Base-by-base conservation (phyloP, 768 basidiomycete genomes). In the Mycena galericulata region DNA sequence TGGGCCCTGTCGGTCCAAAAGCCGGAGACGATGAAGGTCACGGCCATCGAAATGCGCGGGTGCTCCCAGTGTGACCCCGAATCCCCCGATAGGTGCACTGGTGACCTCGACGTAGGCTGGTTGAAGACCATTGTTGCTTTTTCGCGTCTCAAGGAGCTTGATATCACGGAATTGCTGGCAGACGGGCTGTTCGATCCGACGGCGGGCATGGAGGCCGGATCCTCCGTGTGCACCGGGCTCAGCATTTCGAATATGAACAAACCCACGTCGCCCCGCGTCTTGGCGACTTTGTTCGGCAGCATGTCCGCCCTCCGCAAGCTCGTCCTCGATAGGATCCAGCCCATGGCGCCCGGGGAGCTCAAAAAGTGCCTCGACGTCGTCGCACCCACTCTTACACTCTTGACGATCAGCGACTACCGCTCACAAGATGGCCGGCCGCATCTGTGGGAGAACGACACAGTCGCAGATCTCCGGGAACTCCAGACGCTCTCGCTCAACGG, bases 241-340 rank as follows among this genome's bases (percentile, higher is more conserved):
- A 34, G 38, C 18, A 40, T 67, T 1, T 30, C 22, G 40, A 30
- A 41, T 24, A n/a, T 43, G 29, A 27, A 60, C 22, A 15, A 34
- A 24, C 49, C 24, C 26, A 34, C 29, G 14, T 43, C 29, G 17
- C 50, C 58, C 4, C 4, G 2, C 22, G 36, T 15, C 57, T 40
- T 67, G 18, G 34, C 15, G 24, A 36, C 49, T 12, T 15, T 67
- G 40, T 36, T 67, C 29, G 40, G 51, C 15, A 32, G 29, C 29
- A 60, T 67, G 65, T 40, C 50, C 14, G 3, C 30, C 7, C 47
- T 67, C 22, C 27, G 30, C 11, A 46, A 66, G 46, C 64, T 66
- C 1, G 56, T 50, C 7, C 64, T 66, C 32, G 64, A 66, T 30
- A 56, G 55, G 3, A 24, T 58, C 26, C 36, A 20, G 40, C 15